Evolutionary conservation across 371 early-diverging fungal species (phyloP).

Genomic region (Nosema muscidifuracis): DNA sequence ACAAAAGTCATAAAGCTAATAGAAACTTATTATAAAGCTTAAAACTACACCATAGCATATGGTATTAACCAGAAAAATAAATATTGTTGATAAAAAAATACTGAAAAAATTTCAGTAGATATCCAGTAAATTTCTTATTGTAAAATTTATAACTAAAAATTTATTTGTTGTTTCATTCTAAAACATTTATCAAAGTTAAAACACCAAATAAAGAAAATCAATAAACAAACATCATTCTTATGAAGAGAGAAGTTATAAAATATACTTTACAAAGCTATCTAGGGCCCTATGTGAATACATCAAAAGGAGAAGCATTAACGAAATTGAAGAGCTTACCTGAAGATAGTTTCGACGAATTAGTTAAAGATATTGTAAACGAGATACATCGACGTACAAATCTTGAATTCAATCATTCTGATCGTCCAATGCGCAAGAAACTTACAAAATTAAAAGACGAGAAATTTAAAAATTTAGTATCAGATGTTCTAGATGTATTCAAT

Average conservation of each 20-base stretch:
- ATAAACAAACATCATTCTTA: conserved; percentile 7
- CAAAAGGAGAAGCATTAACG: conserved; percentile 49
- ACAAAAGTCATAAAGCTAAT: too few species aligned
- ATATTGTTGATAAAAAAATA: too few species aligned
- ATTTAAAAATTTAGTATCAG: conserved; percentile 59
- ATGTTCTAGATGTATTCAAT: conserved; percentile 54
- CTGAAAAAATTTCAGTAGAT: too few species aligned
- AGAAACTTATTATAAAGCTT: too few species aligned
- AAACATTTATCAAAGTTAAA: conserved; percentile 15
- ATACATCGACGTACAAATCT: conserved; percentile 44
- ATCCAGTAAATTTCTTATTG: too few species aligned
- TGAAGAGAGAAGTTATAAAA: conserved; percentile 21
- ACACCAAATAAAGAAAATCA: conserved; percentile 12
- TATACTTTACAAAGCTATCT: conserved; percentile 34
- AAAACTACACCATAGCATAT: too few species aligned
- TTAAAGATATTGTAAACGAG: conserved; percentile 61
- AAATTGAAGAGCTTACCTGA: conserved; percentile 54
- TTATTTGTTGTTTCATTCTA: neutral
- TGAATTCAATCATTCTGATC: conserved; percentile 34
- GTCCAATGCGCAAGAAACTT: conserved; percentile 48
- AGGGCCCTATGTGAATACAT: neutral
- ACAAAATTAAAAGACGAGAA: conserved; percentile 47
- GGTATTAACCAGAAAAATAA: too few species aligned
- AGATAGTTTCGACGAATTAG: conserved; percentile 56
- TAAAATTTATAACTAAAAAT: too few species aligned